Percentiles rank a stretch among this genome's conserved stretches.
Conservation (phyloP, 352 stramenopile species). For the Phytopythium sindhum region DNA sequence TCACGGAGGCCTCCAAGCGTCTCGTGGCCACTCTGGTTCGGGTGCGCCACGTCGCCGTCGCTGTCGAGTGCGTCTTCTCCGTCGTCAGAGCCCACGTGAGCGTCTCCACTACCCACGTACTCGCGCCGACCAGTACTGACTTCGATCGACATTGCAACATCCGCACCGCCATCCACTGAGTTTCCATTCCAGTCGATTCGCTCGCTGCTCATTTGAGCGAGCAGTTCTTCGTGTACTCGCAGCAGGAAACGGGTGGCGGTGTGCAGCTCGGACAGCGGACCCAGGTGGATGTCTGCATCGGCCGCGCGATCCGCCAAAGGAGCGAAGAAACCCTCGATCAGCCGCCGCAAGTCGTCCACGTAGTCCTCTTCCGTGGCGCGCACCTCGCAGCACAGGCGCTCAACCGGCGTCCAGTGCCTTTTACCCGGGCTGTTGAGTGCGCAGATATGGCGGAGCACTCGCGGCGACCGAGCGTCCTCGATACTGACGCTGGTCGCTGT, state of each 20-base stretch:
- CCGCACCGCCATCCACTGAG: too few relatives aligned
- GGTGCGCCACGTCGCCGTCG: neutral
- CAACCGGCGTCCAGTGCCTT: conserved; percentile 20
- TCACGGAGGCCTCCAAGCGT: neutral
- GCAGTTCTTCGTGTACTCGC: conserved; percentile 20
- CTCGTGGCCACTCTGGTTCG: neutral
- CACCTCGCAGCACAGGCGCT: conserved; percentile 29
- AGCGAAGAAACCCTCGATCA: conserved; percentile 21
- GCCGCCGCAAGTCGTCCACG: conserved; percentile 18
- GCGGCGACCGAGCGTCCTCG: conserved; percentile 17
- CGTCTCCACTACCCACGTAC: neutral
- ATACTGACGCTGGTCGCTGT: neutral
- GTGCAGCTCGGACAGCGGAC: conserved; percentile 16
- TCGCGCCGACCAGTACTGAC: too few relatives aligned
- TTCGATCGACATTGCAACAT: neutral
- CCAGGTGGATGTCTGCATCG: conserved; percentile 13
- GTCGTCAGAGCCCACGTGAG: conserved; percentile 1
- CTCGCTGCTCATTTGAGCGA: neutral
- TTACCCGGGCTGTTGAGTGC: conserved; percentile 23
- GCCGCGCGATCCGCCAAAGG: conserved; percentile 9
- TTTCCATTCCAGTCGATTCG: too few relatives aligned
- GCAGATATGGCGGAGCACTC: conserved; percentile 22
- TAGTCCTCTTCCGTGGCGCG: conserved; percentile 27
- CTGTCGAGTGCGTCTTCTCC: conserved; percentile 10
- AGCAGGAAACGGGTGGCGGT: conserved; percentile 20